Evolutionary conservation across 2,329 filamentous ascomycete genomes (phyloP).

Genomic region (Aquanectria penicillioides): DNA sequence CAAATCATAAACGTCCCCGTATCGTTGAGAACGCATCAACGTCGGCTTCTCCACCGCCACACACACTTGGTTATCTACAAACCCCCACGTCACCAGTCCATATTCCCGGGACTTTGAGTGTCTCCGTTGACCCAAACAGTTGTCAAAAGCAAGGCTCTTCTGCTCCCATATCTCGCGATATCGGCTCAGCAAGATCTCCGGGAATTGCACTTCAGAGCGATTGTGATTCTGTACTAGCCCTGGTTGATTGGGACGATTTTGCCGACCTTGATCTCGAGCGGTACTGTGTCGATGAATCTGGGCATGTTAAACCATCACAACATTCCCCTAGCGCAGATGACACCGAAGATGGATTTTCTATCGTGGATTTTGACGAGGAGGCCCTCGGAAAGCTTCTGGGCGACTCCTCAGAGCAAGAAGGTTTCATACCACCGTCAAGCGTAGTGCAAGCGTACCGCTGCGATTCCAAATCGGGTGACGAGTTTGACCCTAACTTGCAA

Average conservation of each 20-base stretch:
- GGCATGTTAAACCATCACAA: neutral
- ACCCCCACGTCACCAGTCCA: neutral
- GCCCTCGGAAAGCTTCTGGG: constrained; percentile 27
- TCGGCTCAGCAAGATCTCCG: too few species aligned
- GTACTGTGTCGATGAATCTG: constrained; percentile 20
- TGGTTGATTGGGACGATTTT: too few species aligned
- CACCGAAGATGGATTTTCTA: constrained; percentile 2
- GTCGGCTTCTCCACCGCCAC: neutral
- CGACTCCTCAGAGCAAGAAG: constrained; percentile 11
- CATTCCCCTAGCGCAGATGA: neutral
- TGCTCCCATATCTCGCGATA: neutral
- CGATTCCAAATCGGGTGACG: constrained; percentile 46
- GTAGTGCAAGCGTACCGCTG: constrained; percentile 45
- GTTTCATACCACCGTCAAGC: constrained; percentile 42
- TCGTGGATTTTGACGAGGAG: constrained; percentile 28
- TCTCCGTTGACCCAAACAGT: neutral
- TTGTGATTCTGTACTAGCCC: too few species aligned
- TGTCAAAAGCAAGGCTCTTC: neutral
- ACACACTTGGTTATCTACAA: neutral
- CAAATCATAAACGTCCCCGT: neutral
- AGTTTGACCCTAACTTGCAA: constrained; percentile 50
- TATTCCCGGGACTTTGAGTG: neutral
- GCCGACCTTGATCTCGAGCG: constrained; percentile 32
- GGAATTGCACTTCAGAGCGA: too few species aligned
- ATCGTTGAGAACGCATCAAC: neutral